phyloP scores from a whole-genome alignment of 2,329 filamentous ascomycete genomes.

The Aspergillus sp. region DNA sequence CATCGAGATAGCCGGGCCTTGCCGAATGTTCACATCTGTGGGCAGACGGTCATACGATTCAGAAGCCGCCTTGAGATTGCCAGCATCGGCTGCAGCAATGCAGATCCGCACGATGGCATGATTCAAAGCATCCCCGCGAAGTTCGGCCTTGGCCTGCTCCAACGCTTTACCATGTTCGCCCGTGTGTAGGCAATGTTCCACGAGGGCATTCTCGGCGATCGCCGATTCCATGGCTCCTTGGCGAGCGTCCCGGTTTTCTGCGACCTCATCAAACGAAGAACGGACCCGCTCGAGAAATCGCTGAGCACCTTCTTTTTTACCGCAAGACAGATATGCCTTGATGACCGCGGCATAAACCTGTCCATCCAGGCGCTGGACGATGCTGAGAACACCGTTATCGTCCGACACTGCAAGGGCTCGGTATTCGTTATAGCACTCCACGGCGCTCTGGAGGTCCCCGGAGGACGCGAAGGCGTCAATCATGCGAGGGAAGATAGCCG shows the following conservation, averaged over 20 bases:
- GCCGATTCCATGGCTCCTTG: constrained; percentile 58
- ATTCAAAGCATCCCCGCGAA: constrained; percentile 51
- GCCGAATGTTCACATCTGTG: constrained; percentile 42
- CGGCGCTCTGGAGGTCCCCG: constrained; percentile 75
- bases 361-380: constrained; percentile 65
- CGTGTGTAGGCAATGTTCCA: constrained; percentile 64
- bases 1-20: constrained; percentile 62
- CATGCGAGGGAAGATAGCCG: constrained; percentile 82
- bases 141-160: constrained; percentile 53
- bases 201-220: constrained; percentile 64
- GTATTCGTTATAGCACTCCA: constrained; percentile 95
- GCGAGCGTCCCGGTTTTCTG: constrained; percentile 46
- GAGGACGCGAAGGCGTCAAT: constrained; percentile 81
- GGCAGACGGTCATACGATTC: constrained; percentile 55
- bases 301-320: constrained; percentile 69
- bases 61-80: constrained; percentile 58
- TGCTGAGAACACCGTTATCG: constrained; percentile 60
- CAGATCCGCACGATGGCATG: constrained; percentile 64
- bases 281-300: constrained; percentile 79
- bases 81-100: constrained; percentile 68
- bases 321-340: constrained; percentile 75
- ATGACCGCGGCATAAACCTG: constrained; percentile 87
- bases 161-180: constrained; percentile 66
- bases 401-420: constrained; percentile 76
- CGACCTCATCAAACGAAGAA: constrained; percentile 41